These are phyloP conservation scores for Blastobotrys apis DNA, from an alignment of 1,139 yeast species.

Conservation along the genomic window DNA sequence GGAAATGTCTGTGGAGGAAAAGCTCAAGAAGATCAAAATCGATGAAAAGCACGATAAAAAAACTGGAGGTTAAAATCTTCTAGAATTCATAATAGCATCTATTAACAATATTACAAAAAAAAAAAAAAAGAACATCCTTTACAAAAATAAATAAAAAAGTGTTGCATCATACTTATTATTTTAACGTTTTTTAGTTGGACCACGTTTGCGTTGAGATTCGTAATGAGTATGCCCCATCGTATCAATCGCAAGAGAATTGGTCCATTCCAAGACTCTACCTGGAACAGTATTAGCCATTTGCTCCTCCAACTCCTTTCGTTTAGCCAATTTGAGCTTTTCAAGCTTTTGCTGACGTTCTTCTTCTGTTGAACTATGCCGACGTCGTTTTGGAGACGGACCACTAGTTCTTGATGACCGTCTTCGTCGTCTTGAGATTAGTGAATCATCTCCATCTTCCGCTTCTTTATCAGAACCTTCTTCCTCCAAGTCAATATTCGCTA, in stretches of 20 bases:
- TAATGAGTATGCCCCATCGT: constrained; percentile 29
- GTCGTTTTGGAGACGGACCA: background rate
- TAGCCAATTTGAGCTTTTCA: constrained; percentile 11
- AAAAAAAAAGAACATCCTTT: background rate
- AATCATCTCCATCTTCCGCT: constrained; percentile 15
- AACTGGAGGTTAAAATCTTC: constrained; percentile 17
- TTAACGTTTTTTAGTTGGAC: constrained; percentile 13
- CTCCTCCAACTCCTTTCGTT: constrained; percentile 29
- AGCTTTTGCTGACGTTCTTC: constrained; percentile 17
- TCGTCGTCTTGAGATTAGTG: constrained; percentile 8
- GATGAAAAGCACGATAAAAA: constrained; percentile 13
- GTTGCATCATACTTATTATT: background rate
- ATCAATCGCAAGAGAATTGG: constrained; percentile 28
- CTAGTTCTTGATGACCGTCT: background rate
- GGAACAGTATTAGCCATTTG: constrained; percentile 19
- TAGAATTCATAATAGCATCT: background rate
- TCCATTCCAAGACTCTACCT: constrained; percentile 28
- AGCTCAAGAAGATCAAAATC: constrained; percentile 10
- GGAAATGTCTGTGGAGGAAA: background rate
- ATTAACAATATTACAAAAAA: background rate
- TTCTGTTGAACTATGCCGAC: constrained; percentile 12
- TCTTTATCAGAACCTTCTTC: constrained; percentile 16
- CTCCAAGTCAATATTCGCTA: constrained; percentile 27
- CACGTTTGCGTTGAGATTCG: constrained; percentile 19
- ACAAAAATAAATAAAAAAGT: background rate